Evolutionary conservation across 169 alveolate genomes (phyloP), one percentile per base, ranked within the genome.

Genomic region (Cystoisospora suis): DNA sequence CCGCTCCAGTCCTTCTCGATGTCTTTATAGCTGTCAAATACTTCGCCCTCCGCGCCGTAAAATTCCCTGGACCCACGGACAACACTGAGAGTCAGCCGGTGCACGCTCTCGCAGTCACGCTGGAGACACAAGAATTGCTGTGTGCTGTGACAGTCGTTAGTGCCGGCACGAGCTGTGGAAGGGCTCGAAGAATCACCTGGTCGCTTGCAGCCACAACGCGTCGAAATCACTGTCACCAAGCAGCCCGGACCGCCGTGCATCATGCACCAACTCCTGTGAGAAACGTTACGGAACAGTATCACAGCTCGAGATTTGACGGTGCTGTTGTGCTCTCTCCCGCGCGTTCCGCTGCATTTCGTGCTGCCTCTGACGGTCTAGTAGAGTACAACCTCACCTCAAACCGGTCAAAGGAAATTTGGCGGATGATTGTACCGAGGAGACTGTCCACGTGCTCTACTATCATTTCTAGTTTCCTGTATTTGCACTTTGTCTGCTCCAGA

Each of bases 41-140:
- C 53, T 34, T 75, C 83, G 20, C 83, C 83, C 53, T 75, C 83
- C 20, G 17, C 83, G 47, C 83, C 83, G 56, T 27, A 75, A n/a
- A 40, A 75, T 42, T 75, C 83, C 32, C 83, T 75, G 83, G 38
- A 75, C 40, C 5, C 77, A 65, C 40, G n/a, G n/a, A n/a, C n/a
- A n/a, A n/a, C n/a, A n/a, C n/a, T n/a, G n/a, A n/a, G n/a, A n/a
- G 9, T 49, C 61, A 49, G n/a, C 77, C 44, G 77, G 9, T 5
- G 40, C n/a, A 53, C 3, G 29, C 72, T 4, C 3, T 58, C 72
- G 72, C 72, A 3, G 3, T 58, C 72, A 7, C 72, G 23, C 29
- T 3, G 72, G 72, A 58, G 15, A 9, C 29, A 29, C 5, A 58
- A 2, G 72, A 3, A 58, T 29, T 1, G 72, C 15, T 3, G 3